Evolutionary conservation across 164 flowering plant genomes (phyloP), one percentile per base, ranked within the genome.

Genomic region (Magnolia kwangsiensis): DNA sequence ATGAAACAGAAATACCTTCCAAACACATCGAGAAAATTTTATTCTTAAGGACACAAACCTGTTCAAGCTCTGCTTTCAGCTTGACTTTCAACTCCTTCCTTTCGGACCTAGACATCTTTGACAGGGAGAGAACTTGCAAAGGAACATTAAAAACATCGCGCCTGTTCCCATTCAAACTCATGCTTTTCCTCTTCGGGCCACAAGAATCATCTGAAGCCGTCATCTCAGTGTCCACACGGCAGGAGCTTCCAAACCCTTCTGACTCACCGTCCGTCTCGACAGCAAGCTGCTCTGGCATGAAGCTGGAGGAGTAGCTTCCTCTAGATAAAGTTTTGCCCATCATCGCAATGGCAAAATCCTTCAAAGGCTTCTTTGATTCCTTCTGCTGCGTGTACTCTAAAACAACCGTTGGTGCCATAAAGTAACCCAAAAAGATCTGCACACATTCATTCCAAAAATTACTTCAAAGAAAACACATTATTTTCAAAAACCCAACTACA

Each of bases 201-300:
- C 73, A 87, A 0, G 93, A 90, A 82, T 81, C 92, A 78, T 85
- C 92, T 0, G 92, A 85, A 59, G 86, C 89, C 21, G 87, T 85
- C 87, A 84, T 76, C 72, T 85, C 95, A 0, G 82, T 79, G 58
- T 91, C 90, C 49, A 83, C 78, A 23, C 90, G 81, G 23, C 86
- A 90, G 0, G 90, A 88, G 80, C 91, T 87, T 50, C 92, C 94
- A 77, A 88, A 85, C 37, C 93, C 97, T 77, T 92, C 98, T 0
- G 95, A 89, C 72, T 92, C 98, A 51, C 84, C 90, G 79, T 83
- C 84, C 11, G 88, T 89, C 76, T 90, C 96, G 65, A 87, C 85
- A 21, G 84, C 88, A 81, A 85, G 89, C 37, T 90, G 78, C 74
- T 92, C 92, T 0, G 92, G 90, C 20, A 90, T 84, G 82, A 87